Conservation (phyloP, 2,329 filamentous ascomycete genomes). For the Colletotrichum shisoi region DNA sequence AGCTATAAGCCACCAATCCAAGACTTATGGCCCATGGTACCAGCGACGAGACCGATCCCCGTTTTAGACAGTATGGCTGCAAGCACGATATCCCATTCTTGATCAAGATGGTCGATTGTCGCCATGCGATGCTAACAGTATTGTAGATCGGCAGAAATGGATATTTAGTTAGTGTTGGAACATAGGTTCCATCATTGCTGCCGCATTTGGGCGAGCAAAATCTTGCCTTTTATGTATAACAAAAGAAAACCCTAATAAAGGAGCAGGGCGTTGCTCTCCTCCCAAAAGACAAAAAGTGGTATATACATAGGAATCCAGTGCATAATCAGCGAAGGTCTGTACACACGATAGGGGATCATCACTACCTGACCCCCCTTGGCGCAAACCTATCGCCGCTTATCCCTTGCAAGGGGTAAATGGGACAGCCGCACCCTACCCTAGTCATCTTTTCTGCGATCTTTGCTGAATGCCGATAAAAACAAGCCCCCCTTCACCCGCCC, state of each 20-base stretch:
- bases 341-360: slow-evolving; percentile 19
- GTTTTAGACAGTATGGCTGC: background rate
- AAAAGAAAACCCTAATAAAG: slow-evolving; percentile 27
- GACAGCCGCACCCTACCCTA: slow-evolving; percentile 12
- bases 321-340: slow-evolving; percentile 35
- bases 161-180: background rate
- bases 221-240: slow-evolving; percentile 6
- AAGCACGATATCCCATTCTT: background rate
- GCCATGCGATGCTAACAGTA: no score
- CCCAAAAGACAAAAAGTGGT: slow-evolving; percentile 16
- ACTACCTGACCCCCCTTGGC: slow-evolving; percentile 8
- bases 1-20: background rate
- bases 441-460: slow-evolving; percentile 6
- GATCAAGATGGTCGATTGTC: background rate
- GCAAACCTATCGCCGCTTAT: slow-evolving; percentile 2
- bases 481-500: no score
- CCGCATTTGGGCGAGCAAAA: slow-evolving; percentile 10
- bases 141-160: background rate
- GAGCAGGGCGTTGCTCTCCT: slow-evolving; percentile 4
- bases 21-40: background rate
- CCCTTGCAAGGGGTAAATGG: slow-evolving; percentile 8
- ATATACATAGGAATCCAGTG: slow-evolving; percentile 35
- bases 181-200: background rate
- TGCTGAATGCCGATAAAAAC: slow-evolving; percentile 32
- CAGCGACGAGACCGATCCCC: background rate